Percentiles rank a stretch among this genome's conserved stretches.
These are phyloP conservation scores for Melastoma malabathricum DNA, from an alignment of 345 rosid genomes.

Conservation along the genomic window DNA sequence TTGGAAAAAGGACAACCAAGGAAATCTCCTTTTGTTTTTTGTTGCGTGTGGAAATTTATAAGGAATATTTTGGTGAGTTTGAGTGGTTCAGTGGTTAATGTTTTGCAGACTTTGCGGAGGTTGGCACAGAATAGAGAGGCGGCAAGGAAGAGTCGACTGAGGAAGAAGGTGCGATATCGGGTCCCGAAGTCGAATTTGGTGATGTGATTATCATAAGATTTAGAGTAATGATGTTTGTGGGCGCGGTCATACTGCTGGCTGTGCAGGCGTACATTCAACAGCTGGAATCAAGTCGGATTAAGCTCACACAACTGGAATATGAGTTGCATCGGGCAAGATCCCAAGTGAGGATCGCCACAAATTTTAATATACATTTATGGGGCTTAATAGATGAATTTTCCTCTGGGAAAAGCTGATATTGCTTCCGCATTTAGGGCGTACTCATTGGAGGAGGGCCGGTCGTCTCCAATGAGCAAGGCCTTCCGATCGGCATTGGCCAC, in stretches of 20 bases:
- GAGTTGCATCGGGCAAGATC: conserved; percentile 83
- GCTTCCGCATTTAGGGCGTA: conserved; percentile 43
- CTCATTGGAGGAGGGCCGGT: conserved; percentile 49
- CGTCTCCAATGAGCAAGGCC: conserved; percentile 54
- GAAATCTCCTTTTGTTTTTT: no score
- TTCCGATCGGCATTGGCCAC: conserved; percentile 36
- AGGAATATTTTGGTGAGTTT: not conserved
- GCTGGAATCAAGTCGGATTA: conserved; percentile 88
- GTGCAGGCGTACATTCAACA: conserved; percentile 93
- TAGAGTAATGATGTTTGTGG: no score
- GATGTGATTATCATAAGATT: not conserved
- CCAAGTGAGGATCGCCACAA: conserved; percentile 31
- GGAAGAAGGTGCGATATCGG: conserved; percentile 23
- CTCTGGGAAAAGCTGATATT: not conserved
- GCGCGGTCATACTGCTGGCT: not conserved
- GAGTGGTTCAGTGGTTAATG: not conserved
- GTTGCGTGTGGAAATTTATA: no score
- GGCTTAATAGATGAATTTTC: not conserved
- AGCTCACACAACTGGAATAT: conserved; percentile 81
- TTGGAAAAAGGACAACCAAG: no score
- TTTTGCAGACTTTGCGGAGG: conserved; percentile 28
- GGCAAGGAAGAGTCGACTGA: conserved; percentile 40
- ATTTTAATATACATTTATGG: not conserved
- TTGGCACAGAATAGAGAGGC: conserved; percentile 53
- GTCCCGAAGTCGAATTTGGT: not conserved